Evolutionary conservation across 2,329 filamentous ascomycete species (phyloP), one percentile per base, ranked within the genome.

Genomic region (Pochonia chlamydosporia): DNA sequence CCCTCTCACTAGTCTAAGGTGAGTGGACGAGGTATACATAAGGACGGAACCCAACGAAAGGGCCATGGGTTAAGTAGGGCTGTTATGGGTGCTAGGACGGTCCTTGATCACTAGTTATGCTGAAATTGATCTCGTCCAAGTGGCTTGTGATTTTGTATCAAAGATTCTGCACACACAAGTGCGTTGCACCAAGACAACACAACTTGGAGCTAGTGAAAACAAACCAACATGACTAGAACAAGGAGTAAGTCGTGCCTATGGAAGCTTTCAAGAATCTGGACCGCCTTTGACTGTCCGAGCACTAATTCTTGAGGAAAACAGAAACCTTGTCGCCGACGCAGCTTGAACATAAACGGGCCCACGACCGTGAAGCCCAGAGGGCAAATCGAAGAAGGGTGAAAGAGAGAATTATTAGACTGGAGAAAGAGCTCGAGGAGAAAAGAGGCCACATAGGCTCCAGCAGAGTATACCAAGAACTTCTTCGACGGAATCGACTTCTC

Each of bases 311-410:
- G 35, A 10, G 2, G 5, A 11, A 39, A 39, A 33, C 21, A 45
- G 43, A 36, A 31, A 45, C 21, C 13, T 35, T 45, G 13, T 39
- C 43, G 4, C 33, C 33, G 16, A 5, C 26, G 24, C 43, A 45
- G 43, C 43, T 45, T 11, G 31, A 45, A 21, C 33, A 45, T 18
- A 45, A 45, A 35, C 23, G 43, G 14, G 43, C 43, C 21, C 43
- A 45, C 24, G 43, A 45, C 16, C 43, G 43, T 23, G 43, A 45
- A 23, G 43, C 43, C n/a, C 43, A 45, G 24, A 28, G 43, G 23
- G 24, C 33, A n/a, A 45, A 45, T 35, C 43, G 43, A 5, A 39
- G 43, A 18, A 45, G 33, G 23, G 43, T 45, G 24, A 45, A 45
- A 14, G 43, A 45, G 9, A n/a, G 43, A 20, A 45, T 45, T 26